phyloP scores from a whole-genome alignment of 495 filamentous ascomycete species.

The Aspergillus sclerotioniger region DNA sequence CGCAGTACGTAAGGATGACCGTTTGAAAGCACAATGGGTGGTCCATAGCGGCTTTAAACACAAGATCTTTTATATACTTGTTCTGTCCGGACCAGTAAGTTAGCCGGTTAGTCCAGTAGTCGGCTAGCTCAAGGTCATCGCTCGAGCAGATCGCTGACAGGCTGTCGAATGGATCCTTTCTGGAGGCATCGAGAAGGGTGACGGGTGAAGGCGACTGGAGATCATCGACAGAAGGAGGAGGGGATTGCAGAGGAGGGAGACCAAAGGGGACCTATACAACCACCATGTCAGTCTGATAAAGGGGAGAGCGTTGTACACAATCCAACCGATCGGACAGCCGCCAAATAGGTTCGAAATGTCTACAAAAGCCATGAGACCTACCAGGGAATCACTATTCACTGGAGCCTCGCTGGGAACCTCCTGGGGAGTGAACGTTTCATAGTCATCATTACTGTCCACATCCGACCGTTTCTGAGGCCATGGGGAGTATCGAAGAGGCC shows the following conservation, averaged over 20 bases:
- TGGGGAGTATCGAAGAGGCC: conserved; percentile 22
- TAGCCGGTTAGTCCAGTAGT: conserved; percentile 39
- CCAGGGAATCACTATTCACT: background rate
- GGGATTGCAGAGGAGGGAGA: background rate
- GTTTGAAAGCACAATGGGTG: conserved; percentile 40
- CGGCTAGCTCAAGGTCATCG: conserved; percentile 32
- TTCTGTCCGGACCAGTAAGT: conserved; percentile 49
- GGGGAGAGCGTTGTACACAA: background rate
- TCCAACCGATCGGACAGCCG: background rate
- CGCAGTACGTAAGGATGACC: conserved; percentile 39
- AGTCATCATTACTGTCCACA: conserved; percentile 5
- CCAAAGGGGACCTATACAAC: background rate
- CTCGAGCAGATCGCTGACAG: conserved; percentile 23
- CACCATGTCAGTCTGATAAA: background rate
- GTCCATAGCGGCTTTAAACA: conserved; percentile 36
- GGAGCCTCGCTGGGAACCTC: background rate
- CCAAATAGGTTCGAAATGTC: too few species aligned
- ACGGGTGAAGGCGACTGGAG: conserved; percentile 23
- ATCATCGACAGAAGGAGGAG: conserved; percentile 4
- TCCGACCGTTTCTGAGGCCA: conserved; percentile 23
- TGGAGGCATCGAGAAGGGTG: conserved; percentile 32
- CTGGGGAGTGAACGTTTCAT: background rate
- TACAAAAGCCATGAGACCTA: background rate
- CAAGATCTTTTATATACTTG: conserved; percentile 34
- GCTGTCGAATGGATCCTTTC: conserved; percentile 36